These are phyloP conservation scores for Leucocoprinus birnbaumii DNA, from an alignment of 768 basidiomycete genomes.

Conservation along the genomic window DNA sequence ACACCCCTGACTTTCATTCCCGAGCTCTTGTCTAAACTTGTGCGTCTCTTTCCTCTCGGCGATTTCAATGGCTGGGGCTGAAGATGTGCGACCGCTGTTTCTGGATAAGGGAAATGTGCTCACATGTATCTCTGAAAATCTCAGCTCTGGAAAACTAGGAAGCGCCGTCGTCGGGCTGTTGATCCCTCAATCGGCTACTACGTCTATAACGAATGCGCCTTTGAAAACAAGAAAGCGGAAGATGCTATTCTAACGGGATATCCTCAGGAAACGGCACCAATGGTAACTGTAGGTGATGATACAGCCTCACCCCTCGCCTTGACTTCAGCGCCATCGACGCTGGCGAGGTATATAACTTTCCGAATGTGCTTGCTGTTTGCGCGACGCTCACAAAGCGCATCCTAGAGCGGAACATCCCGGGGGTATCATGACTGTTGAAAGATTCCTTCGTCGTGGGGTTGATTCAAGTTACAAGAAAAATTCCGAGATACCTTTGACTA, in stretches of 20 bases:
- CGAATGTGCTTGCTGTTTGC: not conserved
- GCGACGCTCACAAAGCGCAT: not conserved
- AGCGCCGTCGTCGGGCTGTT: slow-evolving; percentile 28
- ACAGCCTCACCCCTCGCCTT: not conserved
- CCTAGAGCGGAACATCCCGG: not conserved
- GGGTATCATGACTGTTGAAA: not conserved
- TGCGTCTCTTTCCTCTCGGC: too few relatives aligned
- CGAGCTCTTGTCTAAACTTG: too few relatives aligned
- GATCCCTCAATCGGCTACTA: slow-evolving; percentile 41
- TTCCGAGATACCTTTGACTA: not conserved
- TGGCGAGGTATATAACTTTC: not conserved
- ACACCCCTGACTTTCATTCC: too few relatives aligned
- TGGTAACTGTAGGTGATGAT: not conserved
- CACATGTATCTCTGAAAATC: not conserved
- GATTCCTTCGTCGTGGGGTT: not conserved
- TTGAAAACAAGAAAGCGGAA: not conserved
- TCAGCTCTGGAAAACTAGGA: not conserved
- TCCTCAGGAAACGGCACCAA: not conserved
- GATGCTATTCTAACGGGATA: not conserved
- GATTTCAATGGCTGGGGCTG: too few relatives aligned
- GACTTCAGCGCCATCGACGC: not conserved
- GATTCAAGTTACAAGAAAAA: not conserved
- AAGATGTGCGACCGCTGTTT: too few relatives aligned
- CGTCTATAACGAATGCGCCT: slow-evolving; percentile 8
- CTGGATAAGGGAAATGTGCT: too few relatives aligned